Evolutionary conservation across 495 filamentous ascomycete genomes (phyloP).

Genomic region (Tuber brumale): DNA sequence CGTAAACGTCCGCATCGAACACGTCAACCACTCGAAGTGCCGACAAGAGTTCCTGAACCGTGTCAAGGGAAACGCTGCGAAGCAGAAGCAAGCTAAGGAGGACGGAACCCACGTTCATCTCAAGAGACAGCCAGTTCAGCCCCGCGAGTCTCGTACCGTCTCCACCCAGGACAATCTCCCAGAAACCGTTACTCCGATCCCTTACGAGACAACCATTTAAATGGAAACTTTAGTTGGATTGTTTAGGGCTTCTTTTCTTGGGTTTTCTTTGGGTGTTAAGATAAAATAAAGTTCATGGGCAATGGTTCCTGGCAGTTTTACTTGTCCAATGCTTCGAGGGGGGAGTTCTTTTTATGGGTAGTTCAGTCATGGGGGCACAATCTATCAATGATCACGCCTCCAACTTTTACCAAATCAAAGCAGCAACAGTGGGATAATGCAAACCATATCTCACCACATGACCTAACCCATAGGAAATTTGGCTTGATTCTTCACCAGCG

Average conservation of each 20-base stretch:
- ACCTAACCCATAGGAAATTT: not conserved
- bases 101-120: conserved; percentile 78
- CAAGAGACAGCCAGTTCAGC: conserved; percentile 79
- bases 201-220: conserved; percentile 99
- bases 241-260: conserved; percentile 37
- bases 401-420: not conserved
- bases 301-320: conserved; percentile 9
- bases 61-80: conserved; percentile 88
- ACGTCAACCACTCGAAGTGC: conserved; percentile 86
- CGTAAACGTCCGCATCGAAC: conserved; percentile 96
- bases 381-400: not conserved
- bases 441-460: not conserved
- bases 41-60: conserved; percentile 91
- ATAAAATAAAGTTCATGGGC: conserved; percentile 37
- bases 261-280: conserved; percentile 41
- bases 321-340: conserved; percentile 4
- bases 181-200: conserved; percentile 81
- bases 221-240: conserved; percentile 32
- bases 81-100: conserved; percentile 85
- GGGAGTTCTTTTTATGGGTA: conserved; percentile 1
- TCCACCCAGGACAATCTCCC: conserved; percentile 68
- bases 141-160: conserved; percentile 72
- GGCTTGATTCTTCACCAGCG: not conserved
- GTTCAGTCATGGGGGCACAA: not conserved
- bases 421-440: not conserved